Conservation (phyloP, 495 filamentous ascomycete genomes). For the Sporormia fimetaria region DNA sequence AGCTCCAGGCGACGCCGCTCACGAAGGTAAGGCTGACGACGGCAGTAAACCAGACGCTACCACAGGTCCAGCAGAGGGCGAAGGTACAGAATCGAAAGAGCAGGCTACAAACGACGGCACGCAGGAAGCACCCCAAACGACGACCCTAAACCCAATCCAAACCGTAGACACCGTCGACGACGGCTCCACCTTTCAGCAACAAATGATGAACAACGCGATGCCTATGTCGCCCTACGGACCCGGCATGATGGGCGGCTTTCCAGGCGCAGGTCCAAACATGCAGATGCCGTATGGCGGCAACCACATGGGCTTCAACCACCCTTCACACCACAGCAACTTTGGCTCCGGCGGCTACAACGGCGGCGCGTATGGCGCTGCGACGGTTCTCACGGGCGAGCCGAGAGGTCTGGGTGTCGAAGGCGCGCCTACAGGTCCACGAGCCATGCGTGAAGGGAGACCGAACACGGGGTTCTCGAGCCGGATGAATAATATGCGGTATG, state of each 20-base stretch:
- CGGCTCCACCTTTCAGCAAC: constrained; percentile 8
- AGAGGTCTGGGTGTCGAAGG: constrained; percentile 54
- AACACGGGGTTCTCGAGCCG: constrained; percentile 52
- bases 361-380: constrained; percentile 17
- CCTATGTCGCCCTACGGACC: constrained; percentile 1
- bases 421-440: constrained; percentile 86
- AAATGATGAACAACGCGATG: constrained; percentile 8
- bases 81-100: neutral
- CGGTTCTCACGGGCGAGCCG: constrained; percentile 31
- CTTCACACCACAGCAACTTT: constrained; percentile 10
- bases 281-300: constrained; percentile 4
- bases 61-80: neutral
- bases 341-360: constrained; percentile 14
- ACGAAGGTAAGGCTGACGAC: constrained; percentile 13
- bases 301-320: constrained; percentile 8
- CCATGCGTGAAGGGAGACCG: constrained; percentile 75
- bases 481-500: constrained; percentile 9
- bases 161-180: constrained; percentile 28
- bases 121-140: neutral
- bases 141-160: constrained; percentile 14
- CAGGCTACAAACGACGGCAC: constrained; percentile 5
- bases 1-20: constrained; percentile 1
- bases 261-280: constrained; percentile 1
- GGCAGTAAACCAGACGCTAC: neutral
- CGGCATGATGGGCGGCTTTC: constrained; percentile 17